A percentile compares a stretch with the other conserved stretches of the same genome.
phyloP scores from a whole-genome alignment of 345 rosid genomes.

The Angophora floribunda region DNA sequence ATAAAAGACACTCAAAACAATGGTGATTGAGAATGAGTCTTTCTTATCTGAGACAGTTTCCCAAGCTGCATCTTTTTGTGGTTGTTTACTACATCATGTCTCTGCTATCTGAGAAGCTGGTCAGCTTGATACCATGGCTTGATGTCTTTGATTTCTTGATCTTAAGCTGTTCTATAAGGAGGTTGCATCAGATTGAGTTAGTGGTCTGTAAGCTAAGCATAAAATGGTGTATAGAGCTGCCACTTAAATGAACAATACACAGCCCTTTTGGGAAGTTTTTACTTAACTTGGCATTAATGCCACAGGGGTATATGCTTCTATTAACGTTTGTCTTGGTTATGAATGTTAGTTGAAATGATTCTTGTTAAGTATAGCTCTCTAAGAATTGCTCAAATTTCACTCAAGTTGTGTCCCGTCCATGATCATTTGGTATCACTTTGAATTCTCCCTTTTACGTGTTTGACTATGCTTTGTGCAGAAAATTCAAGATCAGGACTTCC shows the following conservation, averaged over 20 bases:
- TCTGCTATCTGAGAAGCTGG: neutral
- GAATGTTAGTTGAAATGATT: neutral
- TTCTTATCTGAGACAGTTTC: neutral
- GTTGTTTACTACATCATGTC: neutral
- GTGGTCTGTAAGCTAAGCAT: neutral
- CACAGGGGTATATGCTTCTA: neutral
- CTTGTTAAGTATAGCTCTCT: neutral
- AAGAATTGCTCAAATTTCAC: neutral
- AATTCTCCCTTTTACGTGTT: neutral
- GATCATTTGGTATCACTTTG: neutral
- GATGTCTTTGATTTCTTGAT: neutral
- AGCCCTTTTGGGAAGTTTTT: neutral
- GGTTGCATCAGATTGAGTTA: neutral
- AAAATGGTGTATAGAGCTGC: neutral
- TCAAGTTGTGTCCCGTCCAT: neutral
- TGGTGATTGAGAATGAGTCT: neutral
- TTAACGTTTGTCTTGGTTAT: neutral
- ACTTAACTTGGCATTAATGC: neutral
- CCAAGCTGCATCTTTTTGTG: neutral
- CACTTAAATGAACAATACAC: neutral
- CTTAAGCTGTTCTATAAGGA: neutral
- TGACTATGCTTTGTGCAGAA: slow-evolving; percentile 34
- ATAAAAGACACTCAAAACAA: neutral
- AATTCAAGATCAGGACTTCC: slow-evolving; percentile 72
- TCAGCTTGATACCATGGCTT: neutral